Conservation (phyloP, 768 basidiomycete species). For the Amanita pseudoporphyria region DNA sequence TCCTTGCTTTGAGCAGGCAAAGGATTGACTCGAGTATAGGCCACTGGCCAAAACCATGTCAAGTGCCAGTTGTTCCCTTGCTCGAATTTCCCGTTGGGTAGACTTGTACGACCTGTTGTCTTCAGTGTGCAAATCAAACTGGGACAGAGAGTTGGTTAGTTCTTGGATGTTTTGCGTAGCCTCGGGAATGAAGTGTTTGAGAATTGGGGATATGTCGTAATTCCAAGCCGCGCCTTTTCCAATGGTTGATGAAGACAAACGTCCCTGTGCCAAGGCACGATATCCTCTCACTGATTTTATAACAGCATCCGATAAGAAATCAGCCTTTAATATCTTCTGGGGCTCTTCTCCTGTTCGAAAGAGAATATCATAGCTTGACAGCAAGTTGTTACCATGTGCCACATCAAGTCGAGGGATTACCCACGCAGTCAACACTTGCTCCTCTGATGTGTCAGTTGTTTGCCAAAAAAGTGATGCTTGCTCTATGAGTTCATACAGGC, state of each 20-base stretch:
- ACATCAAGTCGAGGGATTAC: neutral
- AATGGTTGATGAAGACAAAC: constrained; percentile 30
- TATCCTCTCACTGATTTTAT: constrained; percentile 44
- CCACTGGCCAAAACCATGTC: constrained; percentile 54
- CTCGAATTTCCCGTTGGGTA: constrained; percentile 38
- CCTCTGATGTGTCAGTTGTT: constrained; percentile 32
- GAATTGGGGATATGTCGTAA: constrained; percentile 34
- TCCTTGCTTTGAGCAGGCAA: constrained; percentile 20
- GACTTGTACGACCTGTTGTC: constrained; percentile 28
- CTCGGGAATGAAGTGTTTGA: constrained; percentile 33
- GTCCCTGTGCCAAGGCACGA: constrained; percentile 40
- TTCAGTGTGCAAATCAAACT: constrained; percentile 32
- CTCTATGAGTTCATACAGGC: constrained; percentile 40
- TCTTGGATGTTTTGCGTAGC: constrained; percentile 23
- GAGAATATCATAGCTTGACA: constrained; percentile 50
- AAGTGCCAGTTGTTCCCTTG: constrained; percentile 50
- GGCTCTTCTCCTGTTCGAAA: constrained; percentile 46
- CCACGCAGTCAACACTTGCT: constrained; percentile 57
- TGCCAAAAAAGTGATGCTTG: constrained; percentile 50
- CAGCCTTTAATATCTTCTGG: constrained; percentile 30
- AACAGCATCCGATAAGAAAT: constrained; percentile 48
- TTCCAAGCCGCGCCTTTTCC: constrained; percentile 41
- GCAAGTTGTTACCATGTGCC: neutral
- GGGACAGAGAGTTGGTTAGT: constrained; percentile 28
- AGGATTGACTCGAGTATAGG: constrained; percentile 39